Conservation (phyloP, 2,329 filamentous ascomycete genomes). For the Aureobasidium sp. region DNA sequence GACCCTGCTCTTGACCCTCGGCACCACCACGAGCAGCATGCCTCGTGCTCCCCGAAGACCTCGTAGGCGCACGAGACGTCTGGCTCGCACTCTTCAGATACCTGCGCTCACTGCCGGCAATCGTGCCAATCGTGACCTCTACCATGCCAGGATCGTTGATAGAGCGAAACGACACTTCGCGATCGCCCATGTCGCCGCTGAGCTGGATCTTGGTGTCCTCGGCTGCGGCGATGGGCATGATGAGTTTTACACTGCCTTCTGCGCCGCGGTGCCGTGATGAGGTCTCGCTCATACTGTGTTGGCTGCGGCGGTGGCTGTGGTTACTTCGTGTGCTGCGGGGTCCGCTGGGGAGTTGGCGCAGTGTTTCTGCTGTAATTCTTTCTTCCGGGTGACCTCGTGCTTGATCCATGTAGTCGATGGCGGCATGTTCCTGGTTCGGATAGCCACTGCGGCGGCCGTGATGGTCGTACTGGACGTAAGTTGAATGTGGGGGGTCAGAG, state of each 20-base stretch:
- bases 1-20: slow-evolving; percentile 4
- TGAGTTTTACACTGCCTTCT: neutral
- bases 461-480: neutral
- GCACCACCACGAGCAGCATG: neutral
- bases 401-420: neutral
- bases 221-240: neutral
- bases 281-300: slow-evolving; percentile 5
- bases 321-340: neutral
- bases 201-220: slow-evolving; percentile 1
- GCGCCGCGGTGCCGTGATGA: neutral
- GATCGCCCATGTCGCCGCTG: slow-evolving; percentile 1
- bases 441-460: neutral
- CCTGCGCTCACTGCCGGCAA: neutral
- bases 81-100: slow-evolving; percentile 5
- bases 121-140: neutral
- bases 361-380: neutral
- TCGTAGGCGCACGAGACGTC: neutral
- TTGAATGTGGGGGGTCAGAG: neutral
- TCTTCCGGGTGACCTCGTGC: neutral
- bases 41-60: slow-evolving; percentile 1
- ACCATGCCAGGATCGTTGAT: neutral
- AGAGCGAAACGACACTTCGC: neutral
- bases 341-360: neutral
- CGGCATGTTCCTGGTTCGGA: neutral
- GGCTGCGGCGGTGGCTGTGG: neutral